Base-by-base conservation (phyloP, 1,139 yeast genomes). In the Nadsonia commutata region DNA sequence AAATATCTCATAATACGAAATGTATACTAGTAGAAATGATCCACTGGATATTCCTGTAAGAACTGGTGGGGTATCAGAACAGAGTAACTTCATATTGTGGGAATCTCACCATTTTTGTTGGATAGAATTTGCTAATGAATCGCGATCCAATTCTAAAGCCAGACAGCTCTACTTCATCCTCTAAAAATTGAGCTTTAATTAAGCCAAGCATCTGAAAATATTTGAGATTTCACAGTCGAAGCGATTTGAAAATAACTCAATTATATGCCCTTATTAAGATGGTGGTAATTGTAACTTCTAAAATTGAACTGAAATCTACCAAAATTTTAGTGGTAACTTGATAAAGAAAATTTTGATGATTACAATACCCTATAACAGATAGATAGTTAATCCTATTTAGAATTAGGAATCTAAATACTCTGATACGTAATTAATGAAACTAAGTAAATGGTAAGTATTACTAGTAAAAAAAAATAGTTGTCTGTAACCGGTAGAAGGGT, bases 11-110 rank as follows among this genome's bases (percentile, higher is more conserved):
- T 1, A 51, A 59, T 51, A 67, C 7, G 65, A 72, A 54, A 63
- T 90, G 47, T 83, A 82, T 58, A 83, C 95, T 1, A 56, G 61
- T 3, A 71, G 71, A 20, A 72, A 74, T 8, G 93, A 95, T 1
- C 88, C 93, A 1, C 64, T 90, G 47, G 97, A 90, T 54, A 63
- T 90, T 36, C 63, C 93, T 51, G 71, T 90, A 27, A 72, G 98
- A 52, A 88, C 98, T 1, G 78, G 90, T 38, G 96, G 96, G 1
- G 93, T 85, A 13, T 73, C 76, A 44, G 68, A 98, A 48, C 64
- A 90, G 43, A 82, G 94, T 49, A 98, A 90, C 62, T 90, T 90
- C 59, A 68, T 93, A 67, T 67, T 88, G 44, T 90, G 98, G 98
- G 66, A 63, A 46, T 47, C 56, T 37, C 53, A 53, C 42, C 42